A percentile compares a stretch with the other conserved stretches of the same genome.
These are phyloP conservation scores for Lomentospora prolificans DNA, from an alignment of 2,329 filamentous ascomycete genomes.

Conservation along the genomic window DNA sequence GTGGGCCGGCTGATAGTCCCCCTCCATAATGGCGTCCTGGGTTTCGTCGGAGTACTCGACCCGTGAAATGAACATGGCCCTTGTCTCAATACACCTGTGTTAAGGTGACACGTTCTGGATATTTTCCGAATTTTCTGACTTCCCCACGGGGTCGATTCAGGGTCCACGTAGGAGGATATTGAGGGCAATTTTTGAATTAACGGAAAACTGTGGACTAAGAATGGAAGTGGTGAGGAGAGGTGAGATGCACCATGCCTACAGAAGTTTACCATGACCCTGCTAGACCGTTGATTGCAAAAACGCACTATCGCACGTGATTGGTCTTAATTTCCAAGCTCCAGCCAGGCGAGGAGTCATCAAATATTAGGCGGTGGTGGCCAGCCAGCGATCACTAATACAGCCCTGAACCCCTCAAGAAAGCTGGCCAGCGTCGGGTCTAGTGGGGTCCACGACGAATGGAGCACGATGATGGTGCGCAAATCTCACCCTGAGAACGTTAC, in stretches of 20 bases:
- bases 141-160: neutral
- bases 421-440: too few species aligned
- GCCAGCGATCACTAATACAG: too few species aligned
- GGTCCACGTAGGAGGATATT: neutral
- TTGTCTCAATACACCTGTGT: neutral
- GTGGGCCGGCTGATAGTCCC: neutral
- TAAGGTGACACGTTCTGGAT: neutral
- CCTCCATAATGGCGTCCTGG: conserved; percentile 1
- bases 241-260: too few species aligned
- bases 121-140: neutral
- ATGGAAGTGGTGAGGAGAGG: neutral
- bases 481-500: too few species aligned
- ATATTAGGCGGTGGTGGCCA: too few species aligned
- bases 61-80: conserved; percentile 6
- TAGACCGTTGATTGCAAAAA: too few species aligned
- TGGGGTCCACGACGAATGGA: too few species aligned
- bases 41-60: neutral
- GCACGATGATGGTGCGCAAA: too few species aligned
- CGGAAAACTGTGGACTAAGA: neutral
- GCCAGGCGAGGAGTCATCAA: too few species aligned
- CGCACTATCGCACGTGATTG: neutral
- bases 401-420: too few species aligned
- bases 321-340: too few species aligned
- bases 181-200: neutral
- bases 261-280: too few species aligned